Percentiles rank a stretch among this genome's conserved stretches.
Conservation (phyloP, 805 yeast species). For the Tetrapisispora iriomotensis region DNA sequence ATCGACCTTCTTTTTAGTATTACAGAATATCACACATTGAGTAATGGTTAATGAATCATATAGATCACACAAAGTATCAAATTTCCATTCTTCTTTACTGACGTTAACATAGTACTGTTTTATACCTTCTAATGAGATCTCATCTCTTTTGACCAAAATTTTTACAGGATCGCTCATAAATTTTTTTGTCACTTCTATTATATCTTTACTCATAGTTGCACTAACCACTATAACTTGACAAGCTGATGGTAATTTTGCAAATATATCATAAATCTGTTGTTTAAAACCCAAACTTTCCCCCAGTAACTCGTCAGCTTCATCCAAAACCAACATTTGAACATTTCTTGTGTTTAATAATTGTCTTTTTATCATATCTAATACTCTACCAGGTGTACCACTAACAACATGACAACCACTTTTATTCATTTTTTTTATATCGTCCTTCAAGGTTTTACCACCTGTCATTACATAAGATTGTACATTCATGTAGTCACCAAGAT, state of each 20-base stretch:
- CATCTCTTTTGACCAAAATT: slow-evolving; percentile 91
- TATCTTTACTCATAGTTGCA: slow-evolving; percentile 92
- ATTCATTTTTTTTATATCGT: slow-evolving; percentile 64
- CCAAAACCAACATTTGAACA: slow-evolving; percentile 80
- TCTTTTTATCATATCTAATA: slow-evolving; percentile 81
- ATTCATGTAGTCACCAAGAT: slow-evolving; percentile 82
- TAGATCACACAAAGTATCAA: slow-evolving; percentile 87
- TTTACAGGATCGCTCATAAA: slow-evolving; percentile 93
- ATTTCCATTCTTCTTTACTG: slow-evolving; percentile 89
- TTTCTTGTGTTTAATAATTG: slow-evolving; percentile 63
- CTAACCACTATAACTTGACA: slow-evolving; percentile 92
- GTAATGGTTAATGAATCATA: slow-evolving; percentile 93
- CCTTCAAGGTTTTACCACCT: slow-evolving; percentile 82
- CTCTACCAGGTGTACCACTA: slow-evolving; percentile 97
- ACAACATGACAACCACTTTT: slow-evolving; percentile 78
- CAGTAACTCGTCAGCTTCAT: slow-evolving; percentile 94
- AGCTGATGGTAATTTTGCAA: slow-evolving; percentile 74
- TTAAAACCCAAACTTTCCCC: slow-evolving; percentile 82
- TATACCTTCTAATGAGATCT: slow-evolving; percentile 90
- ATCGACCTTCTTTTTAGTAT: slow-evolving; percentile 91
- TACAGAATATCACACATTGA: slow-evolving; percentile 96
- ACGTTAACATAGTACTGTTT: slow-evolving; percentile 87
- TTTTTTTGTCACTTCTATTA: slow-evolving; percentile 79
- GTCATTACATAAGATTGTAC: slow-evolving; percentile 83
- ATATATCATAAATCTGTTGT: slow-evolving; percentile 91